These are phyloP conservation scores for Alternaria sp. DNA, from an alignment of 2,329 filamentous ascomycete genomes.

Conservation along the genomic window DNA sequence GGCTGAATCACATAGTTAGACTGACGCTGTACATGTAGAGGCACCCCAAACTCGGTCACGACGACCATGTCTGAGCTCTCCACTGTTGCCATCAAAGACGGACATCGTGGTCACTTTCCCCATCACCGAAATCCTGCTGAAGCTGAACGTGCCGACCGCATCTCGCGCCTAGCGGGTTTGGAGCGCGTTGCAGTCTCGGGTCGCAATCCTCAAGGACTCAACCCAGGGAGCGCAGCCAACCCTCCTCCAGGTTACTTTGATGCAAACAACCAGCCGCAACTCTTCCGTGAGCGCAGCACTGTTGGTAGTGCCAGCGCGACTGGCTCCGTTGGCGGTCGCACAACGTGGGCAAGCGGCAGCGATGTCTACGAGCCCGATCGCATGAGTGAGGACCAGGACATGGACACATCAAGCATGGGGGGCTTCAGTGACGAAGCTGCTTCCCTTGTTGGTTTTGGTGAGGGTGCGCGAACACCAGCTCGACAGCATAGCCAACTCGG, in stretches of 20 bases:
- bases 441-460: slow-evolving; percentile 89
- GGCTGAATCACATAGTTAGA: slow-evolving; percentile 14
- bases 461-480: slow-evolving; percentile 73
- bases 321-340: slow-evolving; percentile 74
- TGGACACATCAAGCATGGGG: slow-evolving; percentile 70
- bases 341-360: slow-evolving; percentile 73
- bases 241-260: slow-evolving; percentile 76
- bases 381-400: slow-evolving; percentile 72
- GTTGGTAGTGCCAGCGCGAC: slow-evolving; percentile 92
- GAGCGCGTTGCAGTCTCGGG: slow-evolving; percentile 84
- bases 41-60: slow-evolving; percentile 90
- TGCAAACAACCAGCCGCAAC: slow-evolving; percentile 68
- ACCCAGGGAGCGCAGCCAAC: slow-evolving; percentile 55
- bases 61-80: slow-evolving; percentile 92
- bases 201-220: slow-evolving; percentile 55
- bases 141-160: slow-evolving; percentile 91
- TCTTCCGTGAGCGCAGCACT: slow-evolving; percentile 81
- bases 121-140: slow-evolving; percentile 76
- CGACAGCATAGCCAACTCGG: slow-evolving; percentile 73
- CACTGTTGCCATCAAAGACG: slow-evolving; percentile 95
- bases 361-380: slow-evolving; percentile 71
- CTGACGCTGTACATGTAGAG: slow-evolving; percentile 60
- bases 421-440: slow-evolving; percentile 87
- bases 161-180: slow-evolving; percentile 91
- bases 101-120: slow-evolving; percentile 82